phyloP scores from a whole-genome alignment of 2,329 filamentous ascomycete genomes.

The Clonostachys byssicola region DNA sequence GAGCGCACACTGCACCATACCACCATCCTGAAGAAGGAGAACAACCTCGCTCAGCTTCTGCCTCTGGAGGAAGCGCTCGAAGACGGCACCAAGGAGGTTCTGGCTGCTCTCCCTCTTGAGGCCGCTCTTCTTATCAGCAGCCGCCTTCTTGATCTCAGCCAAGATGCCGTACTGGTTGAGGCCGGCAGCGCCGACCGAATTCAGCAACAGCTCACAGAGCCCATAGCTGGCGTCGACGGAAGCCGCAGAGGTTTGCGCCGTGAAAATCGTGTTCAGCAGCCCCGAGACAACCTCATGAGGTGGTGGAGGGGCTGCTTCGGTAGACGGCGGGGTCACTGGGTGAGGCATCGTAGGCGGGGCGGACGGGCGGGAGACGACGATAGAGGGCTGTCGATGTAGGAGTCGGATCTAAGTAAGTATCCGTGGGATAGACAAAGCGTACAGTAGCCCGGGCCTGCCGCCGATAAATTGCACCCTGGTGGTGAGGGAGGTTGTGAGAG shows the following conservation, averaged over 20 bases:
- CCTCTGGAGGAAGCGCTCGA: constrained; percentile 79
- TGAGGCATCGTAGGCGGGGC: constrained; percentile 35
- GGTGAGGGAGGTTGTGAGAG: no score
- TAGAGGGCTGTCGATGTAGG: no score
- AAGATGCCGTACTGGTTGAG: constrained; percentile 50
- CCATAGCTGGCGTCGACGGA: constrained; percentile 62
- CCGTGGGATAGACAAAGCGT: no score
- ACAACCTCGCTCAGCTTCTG: constrained; percentile 77
- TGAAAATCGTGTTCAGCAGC: constrained; percentile 65
- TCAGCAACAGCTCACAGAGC: constrained; percentile 55
- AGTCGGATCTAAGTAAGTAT: no score
- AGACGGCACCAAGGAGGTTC: constrained; percentile 89
- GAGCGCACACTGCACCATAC: constrained; percentile 67
- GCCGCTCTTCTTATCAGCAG: constrained; percentile 89
- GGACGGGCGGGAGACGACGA: no score
- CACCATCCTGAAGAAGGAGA: constrained; percentile 77
- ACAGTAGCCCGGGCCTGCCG: no score
- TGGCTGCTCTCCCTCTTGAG: constrained; percentile 84
- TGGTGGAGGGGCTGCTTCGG: constrained; percentile 50
- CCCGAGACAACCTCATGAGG: constrained; percentile 62
- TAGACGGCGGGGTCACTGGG: constrained; percentile 41
- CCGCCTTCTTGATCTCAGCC: constrained; percentile 64
- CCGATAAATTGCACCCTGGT: no score
- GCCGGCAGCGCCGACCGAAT: constrained; percentile 48
- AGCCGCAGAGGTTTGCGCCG: constrained; percentile 61